Evolutionary conservation across 495 filamentous ascomycete genomes (phyloP), one percentile per base, ranked within the genome.

Genomic region (Penicillium cataractarum): DNA sequence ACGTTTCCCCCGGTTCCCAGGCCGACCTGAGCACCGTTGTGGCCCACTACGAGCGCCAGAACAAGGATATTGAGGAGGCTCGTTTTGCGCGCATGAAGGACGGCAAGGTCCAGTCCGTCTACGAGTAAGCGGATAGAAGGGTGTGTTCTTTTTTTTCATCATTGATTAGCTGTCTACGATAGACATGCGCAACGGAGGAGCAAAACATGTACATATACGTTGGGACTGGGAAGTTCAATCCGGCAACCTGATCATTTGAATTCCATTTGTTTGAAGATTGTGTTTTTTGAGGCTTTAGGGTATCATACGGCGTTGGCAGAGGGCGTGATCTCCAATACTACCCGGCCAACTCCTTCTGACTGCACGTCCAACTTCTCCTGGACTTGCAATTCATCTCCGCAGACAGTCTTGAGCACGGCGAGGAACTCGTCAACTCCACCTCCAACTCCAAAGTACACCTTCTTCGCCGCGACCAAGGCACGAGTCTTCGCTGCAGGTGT

Each of bases 371-470:
- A 73, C 15, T 77, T 81, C 69, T 92, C 86, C 71, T 87, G 80
- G 35, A 93, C 76, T 37, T 84, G 80, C 48, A 86, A 75, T 26
- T 86, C 85, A 35, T 78, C 73, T 9, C 79, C 85, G 22, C 85
- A 86, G 29, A 82, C 77, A 22, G 72, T 80, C 57, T 78, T 73
- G 59, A 92, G 78, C 62, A 84, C 83, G 32, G 82, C 75, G 54
- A 92, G 81, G 71, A 99, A 97, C 68, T 94, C 93, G 72, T 94
- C 89, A 44, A 99, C 86, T 21, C 92, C 92, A 21, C 95, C 95
- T 3, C 95, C 95, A 57, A 99, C 95, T 5, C 95, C 95, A 70
- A 99, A 99, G 74, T 99, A 99, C 2, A 97, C 86, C 74, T 87
- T 86, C 79, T 99, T 99, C 3, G 95, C 95, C 5, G 87, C 95